Evolutionary conservation across 2,329 filamentous ascomycete genomes (phyloP).

Genomic region (Hyphodiscus sp.): DNA sequence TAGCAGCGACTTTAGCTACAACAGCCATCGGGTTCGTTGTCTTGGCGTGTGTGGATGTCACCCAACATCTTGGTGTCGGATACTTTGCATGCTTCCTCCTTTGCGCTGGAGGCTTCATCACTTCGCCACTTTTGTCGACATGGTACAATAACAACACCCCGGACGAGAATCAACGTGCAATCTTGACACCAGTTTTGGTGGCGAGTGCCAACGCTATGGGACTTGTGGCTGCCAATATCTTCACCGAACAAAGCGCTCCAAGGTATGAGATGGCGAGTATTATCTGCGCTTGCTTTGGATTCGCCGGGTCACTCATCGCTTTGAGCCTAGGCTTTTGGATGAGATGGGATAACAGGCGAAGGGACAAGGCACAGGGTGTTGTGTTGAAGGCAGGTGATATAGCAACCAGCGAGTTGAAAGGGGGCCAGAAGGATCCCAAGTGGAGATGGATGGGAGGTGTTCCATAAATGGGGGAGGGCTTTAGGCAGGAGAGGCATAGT

Average conservation of each 20-base stretch:
- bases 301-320: slow-evolving; percentile 49
- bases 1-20: slow-evolving; percentile 64
- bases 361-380: slow-evolving; percentile 22
- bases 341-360: slow-evolving; percentile 43
- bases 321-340: slow-evolving; percentile 52
- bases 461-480: not conserved
- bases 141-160: slow-evolving; percentile 60
- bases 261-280: slow-evolving; percentile 60
- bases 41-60: slow-evolving; percentile 60
- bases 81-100: slow-evolving; percentile 66
- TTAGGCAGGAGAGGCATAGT: too few relatives aligned
- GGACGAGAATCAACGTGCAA: slow-evolving; percentile 53
- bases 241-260: slow-evolving; percentile 55
- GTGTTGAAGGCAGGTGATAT: slow-evolving; percentile 37
- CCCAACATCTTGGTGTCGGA: slow-evolving; percentile 44
- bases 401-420: slow-evolving; percentile 47
- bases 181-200: slow-evolving; percentile 56
- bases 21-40: slow-evolving; percentile 76
- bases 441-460: not conserved
- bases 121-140: slow-evolving; percentile 25
- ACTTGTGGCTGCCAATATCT: slow-evolving; percentile 62
- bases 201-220: slow-evolving; percentile 62
- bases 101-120: slow-evolving; percentile 40
- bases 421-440: slow-evolving; percentile 33
- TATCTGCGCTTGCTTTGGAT: slow-evolving; percentile 60